Conservation (phyloP, 176 grass and related monocot species). For the Oryza australiensis region DNA sequence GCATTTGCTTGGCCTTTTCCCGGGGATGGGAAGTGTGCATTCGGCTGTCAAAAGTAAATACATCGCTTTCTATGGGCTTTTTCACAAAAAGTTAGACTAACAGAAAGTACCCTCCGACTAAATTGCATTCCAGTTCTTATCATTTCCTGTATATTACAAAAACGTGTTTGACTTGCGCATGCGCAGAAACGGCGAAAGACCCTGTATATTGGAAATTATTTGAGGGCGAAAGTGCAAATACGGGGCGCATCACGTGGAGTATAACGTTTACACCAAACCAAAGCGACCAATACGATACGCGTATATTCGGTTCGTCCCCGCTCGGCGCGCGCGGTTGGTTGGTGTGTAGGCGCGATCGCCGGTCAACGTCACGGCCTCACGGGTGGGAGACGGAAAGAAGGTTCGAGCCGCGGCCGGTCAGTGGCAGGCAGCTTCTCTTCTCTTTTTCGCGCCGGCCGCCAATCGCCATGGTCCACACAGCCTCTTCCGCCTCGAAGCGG, state of each 20-base stretch:
- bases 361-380: not conserved
- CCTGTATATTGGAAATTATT: not conserved
- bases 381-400: not conserved
- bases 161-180: not conserved
- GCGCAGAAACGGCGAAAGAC: not conserved
- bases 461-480: no score
- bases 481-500: no score
- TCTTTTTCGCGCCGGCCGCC: not conserved
- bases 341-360: not conserved
- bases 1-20: not conserved
- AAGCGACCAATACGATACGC: not conserved
- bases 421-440: not conserved
- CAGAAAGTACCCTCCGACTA: not conserved
- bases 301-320: not conserved
- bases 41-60: not conserved
- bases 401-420: not conserved
- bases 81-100: not conserved
- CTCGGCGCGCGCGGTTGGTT: not conserved
- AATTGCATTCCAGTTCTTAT: not conserved
- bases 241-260: not conserved
- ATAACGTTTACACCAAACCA: not conserved
- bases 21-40: not conserved
- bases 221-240: not conserved
- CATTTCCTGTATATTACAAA: not conserved
- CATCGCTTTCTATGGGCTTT: not conserved